Evolutionary conservation across 805 yeast genomes (phyloP).

Genomic region (Dipodascus geniculatus): DNA sequence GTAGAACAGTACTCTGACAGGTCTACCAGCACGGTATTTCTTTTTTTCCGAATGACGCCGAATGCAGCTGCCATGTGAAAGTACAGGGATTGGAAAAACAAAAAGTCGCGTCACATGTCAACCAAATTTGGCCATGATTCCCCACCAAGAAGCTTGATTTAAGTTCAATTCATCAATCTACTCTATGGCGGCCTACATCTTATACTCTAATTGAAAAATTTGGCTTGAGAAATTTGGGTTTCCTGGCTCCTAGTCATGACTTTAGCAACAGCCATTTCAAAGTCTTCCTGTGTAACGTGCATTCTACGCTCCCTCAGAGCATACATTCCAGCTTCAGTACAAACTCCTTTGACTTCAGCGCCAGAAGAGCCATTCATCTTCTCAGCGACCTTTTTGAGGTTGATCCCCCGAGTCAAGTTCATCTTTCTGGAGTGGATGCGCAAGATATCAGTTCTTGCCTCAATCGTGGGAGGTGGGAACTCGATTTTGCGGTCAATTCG

Average conservation of each 20-base stretch:
- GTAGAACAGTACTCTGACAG: too few relatives aligned
- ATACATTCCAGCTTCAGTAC: slow-evolving; percentile 96
- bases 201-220: slow-evolving; percentile 64
- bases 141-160: too few relatives aligned
- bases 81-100: too few relatives aligned
- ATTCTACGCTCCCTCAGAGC: slow-evolving; percentile 92
- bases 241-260: slow-evolving; percentile 94
- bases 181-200: background rate
- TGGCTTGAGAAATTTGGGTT: slow-evolving; percentile 81
- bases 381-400: slow-evolving; percentile 84
- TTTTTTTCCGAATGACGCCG: too few relatives aligned
- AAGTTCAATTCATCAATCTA: background rate
- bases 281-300: slow-evolving; percentile 96
- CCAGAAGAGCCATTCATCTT: slow-evolving; percentile 97
- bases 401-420: slow-evolving; percentile 91
- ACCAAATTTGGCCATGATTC: background rate
- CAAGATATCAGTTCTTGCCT: slow-evolving; percentile 86
- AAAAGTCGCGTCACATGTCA: too few relatives aligned
- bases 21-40: too few relatives aligned
- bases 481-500: slow-evolving; percentile 95
- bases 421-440: slow-evolving; percentile 91
- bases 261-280: slow-evolving; percentile 94
- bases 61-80: too few relatives aligned
- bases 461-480: slow-evolving; percentile 91
- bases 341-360: slow-evolving; percentile 94